Conservation (phyloP, 2,329 filamentous ascomycete species). For the Pseudogymnoascus pannorum region DNA sequence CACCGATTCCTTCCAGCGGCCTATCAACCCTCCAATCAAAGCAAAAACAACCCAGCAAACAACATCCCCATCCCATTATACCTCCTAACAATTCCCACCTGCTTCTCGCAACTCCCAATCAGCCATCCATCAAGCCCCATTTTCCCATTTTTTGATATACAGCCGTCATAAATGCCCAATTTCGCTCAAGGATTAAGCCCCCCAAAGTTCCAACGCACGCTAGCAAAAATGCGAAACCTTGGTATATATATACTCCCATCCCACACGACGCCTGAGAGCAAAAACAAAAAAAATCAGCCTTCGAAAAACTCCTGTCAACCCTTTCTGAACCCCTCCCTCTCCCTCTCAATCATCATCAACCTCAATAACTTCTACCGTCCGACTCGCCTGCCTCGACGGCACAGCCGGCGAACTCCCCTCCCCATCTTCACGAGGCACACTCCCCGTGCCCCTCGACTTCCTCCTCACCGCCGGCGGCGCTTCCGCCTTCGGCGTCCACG, state of each 20-base stretch:
- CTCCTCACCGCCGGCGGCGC: constrained; percentile 15
- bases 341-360: constrained; percentile 22
- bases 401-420: neutral
- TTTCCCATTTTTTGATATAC: neutral
- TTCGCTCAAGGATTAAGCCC: neutral
- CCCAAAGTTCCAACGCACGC: neutral
- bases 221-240: neutral
- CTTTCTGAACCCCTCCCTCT: neutral
- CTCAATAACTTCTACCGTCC: constrained; percentile 21
- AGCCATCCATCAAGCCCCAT: neutral
- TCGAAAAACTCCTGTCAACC: neutral
- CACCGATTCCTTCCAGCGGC: too few relatives aligned
- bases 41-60: neutral
- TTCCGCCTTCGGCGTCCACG: constrained; percentile 50
- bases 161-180: neutral
- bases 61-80: neutral
- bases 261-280: neutral
- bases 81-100: neutral
- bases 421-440: constrained; percentile 18
- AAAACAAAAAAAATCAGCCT: neutral
- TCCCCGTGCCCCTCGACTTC: constrained; percentile 15
- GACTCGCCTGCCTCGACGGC: constrained; percentile 14
- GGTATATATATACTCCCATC: neutral
- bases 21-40: neutral
- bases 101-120: neutral